Evolutionary conservation across 495 filamentous ascomycete species (phyloP).

Genomic region (Acidiella bohemica): DNA sequence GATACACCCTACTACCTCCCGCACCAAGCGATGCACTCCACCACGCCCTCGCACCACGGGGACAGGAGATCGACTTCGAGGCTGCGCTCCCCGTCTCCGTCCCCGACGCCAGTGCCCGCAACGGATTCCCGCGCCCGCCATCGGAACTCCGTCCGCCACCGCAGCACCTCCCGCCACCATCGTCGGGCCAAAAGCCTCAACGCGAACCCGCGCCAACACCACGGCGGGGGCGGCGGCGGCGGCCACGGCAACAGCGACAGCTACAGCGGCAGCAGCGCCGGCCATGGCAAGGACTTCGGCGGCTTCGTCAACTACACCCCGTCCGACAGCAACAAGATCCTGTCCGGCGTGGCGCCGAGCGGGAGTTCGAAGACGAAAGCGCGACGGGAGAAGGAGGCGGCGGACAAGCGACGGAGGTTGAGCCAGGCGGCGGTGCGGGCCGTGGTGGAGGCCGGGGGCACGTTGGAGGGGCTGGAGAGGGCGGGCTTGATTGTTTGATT

Average conservation of each 20-base stretch:
- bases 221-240: no score
- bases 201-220: no score
- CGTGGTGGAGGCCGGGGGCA: slow-evolving; percentile 66
- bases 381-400: slow-evolving; percentile 70
- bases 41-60: slow-evolving; percentile 1
- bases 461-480: slow-evolving; percentile 41
- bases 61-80: no score
- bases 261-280: no score
- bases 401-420: slow-evolving; percentile 61
- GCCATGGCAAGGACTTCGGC: slow-evolving; percentile 33
- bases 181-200: no score
- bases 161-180: no score
- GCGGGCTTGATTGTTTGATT: slow-evolving; percentile 22
- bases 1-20: not conserved
- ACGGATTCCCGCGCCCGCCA: no score
- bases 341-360: slow-evolving; percentile 82
- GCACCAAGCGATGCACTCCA: slow-evolving; percentile 1
- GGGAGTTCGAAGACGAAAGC: slow-evolving; percentile 91
- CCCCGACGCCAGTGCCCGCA: no score
- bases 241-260: no score
- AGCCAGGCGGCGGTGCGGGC: slow-evolving; percentile 60
- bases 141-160: no score
- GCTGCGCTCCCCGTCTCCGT: no score
- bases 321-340: slow-evolving; percentile 60
- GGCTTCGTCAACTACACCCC: slow-evolving; percentile 92